phyloP scores from a whole-genome alignment of 345 rosid genomes.

The Hibiscus mutabilis region DNA sequence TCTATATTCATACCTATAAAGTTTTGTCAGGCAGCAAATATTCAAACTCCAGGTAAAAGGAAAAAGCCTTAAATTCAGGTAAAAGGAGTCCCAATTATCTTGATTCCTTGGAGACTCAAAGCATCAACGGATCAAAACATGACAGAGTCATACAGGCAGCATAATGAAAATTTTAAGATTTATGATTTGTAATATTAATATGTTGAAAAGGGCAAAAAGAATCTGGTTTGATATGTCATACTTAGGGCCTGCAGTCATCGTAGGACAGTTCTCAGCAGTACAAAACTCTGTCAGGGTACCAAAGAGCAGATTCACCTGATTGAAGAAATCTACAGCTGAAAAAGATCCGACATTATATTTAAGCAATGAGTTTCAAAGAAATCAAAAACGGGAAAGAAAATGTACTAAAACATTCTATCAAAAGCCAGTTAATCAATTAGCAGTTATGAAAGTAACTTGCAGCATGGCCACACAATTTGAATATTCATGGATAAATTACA shows the following conservation, averaged over 20 bases:
- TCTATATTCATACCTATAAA: constrained; percentile 84
- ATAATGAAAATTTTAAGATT: background rate
- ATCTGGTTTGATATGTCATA: constrained; percentile 29
- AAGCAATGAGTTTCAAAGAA: constrained; percentile 12
- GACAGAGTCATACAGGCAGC: background rate
- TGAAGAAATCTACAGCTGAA: constrained; percentile 99
- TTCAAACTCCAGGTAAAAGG: constrained; percentile 2
- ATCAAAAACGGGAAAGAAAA: background rate
- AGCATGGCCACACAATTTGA: background rate
- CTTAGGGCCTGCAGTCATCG: constrained; percentile 99
- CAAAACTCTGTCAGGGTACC: constrained; percentile 98
- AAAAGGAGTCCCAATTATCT: background rate
- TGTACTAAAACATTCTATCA: background rate
- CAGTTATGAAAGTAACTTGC: background rate
- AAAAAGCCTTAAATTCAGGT: background rate
- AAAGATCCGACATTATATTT: constrained; percentile 21
- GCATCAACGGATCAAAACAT: background rate
- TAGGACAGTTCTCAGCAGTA: constrained; percentile 90
- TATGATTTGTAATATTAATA: background rate
- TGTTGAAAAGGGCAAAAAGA: background rate
- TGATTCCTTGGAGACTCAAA: background rate
- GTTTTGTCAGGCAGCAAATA: constrained; percentile 9
- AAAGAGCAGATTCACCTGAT: constrained; percentile 97
- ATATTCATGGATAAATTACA: background rate
- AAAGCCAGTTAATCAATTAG: background rate